Conservation (phyloP, 495 filamentous ascomycete species). For the Penicillium cataractarum region DNA sequence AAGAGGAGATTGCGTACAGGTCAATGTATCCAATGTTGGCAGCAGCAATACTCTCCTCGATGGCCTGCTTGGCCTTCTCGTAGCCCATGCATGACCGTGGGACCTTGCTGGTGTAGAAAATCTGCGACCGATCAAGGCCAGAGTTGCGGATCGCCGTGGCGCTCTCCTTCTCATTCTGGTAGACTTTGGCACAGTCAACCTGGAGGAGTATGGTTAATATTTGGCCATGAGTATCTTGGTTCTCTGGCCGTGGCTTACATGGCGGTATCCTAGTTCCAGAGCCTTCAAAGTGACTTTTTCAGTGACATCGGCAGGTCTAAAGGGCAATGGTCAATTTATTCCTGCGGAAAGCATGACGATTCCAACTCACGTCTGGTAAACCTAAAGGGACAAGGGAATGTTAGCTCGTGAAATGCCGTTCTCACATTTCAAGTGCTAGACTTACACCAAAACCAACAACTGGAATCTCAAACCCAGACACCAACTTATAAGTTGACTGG, state of each 20-base stretch:
- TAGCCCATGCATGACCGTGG: conserved; percentile 50
- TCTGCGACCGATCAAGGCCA: conserved; percentile 47
- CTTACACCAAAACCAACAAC: conserved; percentile 73
- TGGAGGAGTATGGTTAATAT: conserved; percentile 22
- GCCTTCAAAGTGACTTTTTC: conserved; percentile 64
- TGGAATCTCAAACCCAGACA: conserved; percentile 79
- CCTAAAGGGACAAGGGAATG: conserved; percentile 43
- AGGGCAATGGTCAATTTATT: conserved; percentile 7
- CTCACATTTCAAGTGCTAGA: conserved; percentile 1
- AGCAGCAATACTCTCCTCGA: conserved; percentile 50
- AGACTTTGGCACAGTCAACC: conserved; percentile 59
- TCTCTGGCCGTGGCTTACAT: conserved; percentile 46
- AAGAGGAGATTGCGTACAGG: conserved; percentile 35
- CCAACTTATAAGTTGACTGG: conserved; percentile 67
- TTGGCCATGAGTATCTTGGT: neutral
- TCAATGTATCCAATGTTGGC: conserved; percentile 59
- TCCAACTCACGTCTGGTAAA: conserved; percentile 68
- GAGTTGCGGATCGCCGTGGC: conserved; percentile 49
- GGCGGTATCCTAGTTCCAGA: conserved; percentile 71
- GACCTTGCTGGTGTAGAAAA: conserved; percentile 64
- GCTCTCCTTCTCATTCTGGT: conserved; percentile 58
- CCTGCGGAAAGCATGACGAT: neutral
- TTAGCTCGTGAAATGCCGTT: conserved; percentile 2
- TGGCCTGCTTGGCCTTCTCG: conserved; percentile 52
- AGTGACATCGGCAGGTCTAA: conserved; percentile 56